These are phyloP conservation scores for Fusarium veterinarium DNA, from an alignment of 2,329 filamentous ascomycete species.

Conservation along the genomic window DNA sequence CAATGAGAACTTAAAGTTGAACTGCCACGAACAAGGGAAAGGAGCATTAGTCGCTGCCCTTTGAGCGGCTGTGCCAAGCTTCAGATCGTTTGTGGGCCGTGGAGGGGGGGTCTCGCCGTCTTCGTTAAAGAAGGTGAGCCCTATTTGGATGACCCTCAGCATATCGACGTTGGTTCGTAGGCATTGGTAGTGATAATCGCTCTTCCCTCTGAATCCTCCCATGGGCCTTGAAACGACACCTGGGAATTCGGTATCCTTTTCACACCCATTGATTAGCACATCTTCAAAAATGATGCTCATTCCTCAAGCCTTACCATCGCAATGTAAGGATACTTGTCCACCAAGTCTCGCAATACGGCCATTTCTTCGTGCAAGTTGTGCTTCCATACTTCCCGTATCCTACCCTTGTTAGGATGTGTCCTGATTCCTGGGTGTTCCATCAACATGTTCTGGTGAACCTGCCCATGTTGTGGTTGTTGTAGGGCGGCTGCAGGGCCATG, in stretches of 20 bases:
- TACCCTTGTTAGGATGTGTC: constrained; percentile 73
- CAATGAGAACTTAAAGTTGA: constrained; percentile 97
- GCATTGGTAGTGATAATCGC: constrained; percentile 98
- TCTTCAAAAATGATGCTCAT: not conserved
- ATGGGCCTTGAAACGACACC: constrained; percentile 96
- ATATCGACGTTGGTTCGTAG: constrained; percentile 97
- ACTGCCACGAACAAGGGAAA: constrained; percentile 95
- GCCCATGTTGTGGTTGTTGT: constrained; percentile 69
- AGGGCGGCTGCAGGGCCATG: constrained; percentile 66
- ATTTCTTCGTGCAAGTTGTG: constrained; percentile 93
- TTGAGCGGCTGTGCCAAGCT: constrained; percentile 51
- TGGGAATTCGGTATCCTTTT: constrained; percentile 96
- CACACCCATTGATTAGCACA: constrained; percentile 26
- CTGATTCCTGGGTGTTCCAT: constrained; percentile 57
- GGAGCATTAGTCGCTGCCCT: constrained; percentile 58
- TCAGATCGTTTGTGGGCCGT: constrained; percentile 63
- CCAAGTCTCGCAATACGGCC: constrained; percentile 81
- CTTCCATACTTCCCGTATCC: constrained; percentile 97
- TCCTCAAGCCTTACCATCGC: constrained; percentile 80
- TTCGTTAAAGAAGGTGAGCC: constrained; percentile 91
- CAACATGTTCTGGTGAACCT: constrained; percentile 54
- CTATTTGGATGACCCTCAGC: constrained; percentile 96
- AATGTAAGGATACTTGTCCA: constrained; percentile 94
- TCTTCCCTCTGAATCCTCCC: constrained; percentile 92
- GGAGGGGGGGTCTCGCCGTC: constrained; percentile 88